Base-by-base conservation (phyloP, 371 early-diverging fungal species). In the Mucor saturninus region DNA sequence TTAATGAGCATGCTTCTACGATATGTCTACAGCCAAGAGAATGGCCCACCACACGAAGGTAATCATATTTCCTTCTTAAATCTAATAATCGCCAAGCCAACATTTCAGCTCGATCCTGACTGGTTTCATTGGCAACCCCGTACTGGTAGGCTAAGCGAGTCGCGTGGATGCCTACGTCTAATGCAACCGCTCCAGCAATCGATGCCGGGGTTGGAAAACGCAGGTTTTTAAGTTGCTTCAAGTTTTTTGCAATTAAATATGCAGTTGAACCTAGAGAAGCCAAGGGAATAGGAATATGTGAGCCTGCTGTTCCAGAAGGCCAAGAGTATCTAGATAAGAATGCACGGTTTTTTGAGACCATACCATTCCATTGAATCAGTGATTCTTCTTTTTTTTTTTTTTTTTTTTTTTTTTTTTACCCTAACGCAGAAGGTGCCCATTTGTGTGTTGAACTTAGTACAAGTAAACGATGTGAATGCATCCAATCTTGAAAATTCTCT, bases 21-120 rank as follows among this genome's bases (percentile, higher is more conserved):
- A 82, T 72, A 68, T 82, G 82, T 42, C 79, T 55, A 59, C 82
- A 82, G 2, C 82, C 82, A 5, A 82, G 57, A 3, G 79, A 79
- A 63, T 82, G 82, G 1, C 76, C 77, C 1, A 82, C 79, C 4
- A 82, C 71, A 29, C 82, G 61, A 9, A 82, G 40, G n/a, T 69
- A 72, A 1, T 77, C 76, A 58, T 82, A 60, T 39, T 75, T 73
- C 26, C 65, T 56, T 48, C 82, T 58, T 3, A 82, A 56, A 43
- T 75, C 69, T n/a, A 77, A 59, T 30, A 82, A 54, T n/a, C 76
- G 67, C 67, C 73, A 73, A 0, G 82, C 79, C 43, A 82, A 43
- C 71, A 75, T 76, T 58, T 76, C 77, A 5, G 82, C 82, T n/a
- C 77, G 46, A 38, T 79, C 76, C 13, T 70, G 72, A 45, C 79